These are phyloP conservation scores for Zoysia pacifica DNA, from an alignment of 176 grass and related monocot genomes.

Conservation along the genomic window DNA sequence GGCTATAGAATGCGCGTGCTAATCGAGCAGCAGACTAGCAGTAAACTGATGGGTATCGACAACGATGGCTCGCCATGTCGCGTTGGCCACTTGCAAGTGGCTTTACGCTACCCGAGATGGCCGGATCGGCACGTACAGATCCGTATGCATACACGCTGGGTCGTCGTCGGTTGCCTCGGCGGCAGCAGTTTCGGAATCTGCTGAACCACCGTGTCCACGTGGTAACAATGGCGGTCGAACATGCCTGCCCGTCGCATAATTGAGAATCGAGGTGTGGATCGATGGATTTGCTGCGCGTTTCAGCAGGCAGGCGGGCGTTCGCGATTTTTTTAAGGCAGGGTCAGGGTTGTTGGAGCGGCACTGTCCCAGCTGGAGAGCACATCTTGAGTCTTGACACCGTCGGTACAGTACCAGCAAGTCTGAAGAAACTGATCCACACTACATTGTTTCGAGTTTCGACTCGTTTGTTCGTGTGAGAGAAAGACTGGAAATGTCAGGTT, in stretches of 20 bases:
- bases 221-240: slow-evolving; percentile 26
- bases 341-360: too few species aligned
- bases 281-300: too few species aligned
- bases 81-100: neutral
- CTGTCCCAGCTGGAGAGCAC: too few species aligned
- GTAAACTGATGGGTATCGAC: neutral
- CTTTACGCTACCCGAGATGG: neutral
- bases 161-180: neutral
- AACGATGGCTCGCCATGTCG: neutral
- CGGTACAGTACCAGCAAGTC: too few species aligned
- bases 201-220: slow-evolving; percentile 25
- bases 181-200: neutral
- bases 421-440: too few species aligned
- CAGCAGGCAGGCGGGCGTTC: too few species aligned
- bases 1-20: neutral
- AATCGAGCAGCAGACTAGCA: too few species aligned
- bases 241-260: slow-evolving; percentile 28
- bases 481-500: too few species aligned
- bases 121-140: neutral
- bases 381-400: too few species aligned
- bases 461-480: too few species aligned
- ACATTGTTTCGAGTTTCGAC: too few species aligned
- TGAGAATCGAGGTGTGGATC: neutral
- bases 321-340: too few species aligned
- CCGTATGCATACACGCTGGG: neutral